Evolutionary conservation across 2,329 filamentous ascomycete species (phyloP), one percentile per base, ranked within the genome.

Genomic region (Teratosphaeria viscida): DNA sequence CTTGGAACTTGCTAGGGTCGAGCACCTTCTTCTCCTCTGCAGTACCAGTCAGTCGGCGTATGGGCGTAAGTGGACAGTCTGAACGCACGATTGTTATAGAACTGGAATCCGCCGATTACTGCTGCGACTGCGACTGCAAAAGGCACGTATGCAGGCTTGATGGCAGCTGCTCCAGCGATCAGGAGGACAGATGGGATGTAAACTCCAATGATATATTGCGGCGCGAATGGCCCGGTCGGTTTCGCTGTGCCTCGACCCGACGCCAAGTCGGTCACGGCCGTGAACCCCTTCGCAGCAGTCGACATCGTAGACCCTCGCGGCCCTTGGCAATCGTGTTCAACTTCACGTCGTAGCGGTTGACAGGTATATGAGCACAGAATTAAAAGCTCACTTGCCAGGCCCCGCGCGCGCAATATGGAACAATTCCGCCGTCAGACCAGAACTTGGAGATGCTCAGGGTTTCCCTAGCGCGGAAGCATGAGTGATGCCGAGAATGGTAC

Each of bases 1-100:
- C 84, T 75, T 96, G 91, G 83, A 96, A 96, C 56, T 82, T 81
- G 67, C 86, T 85, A 35, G 92, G 90, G 78, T 92, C 92, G 68
- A 99, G 84, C 65, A 94, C 86, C 76, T 89, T 91, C 75, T 87
- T 85, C 63, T 85, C 81, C 73, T 85, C 90, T 91, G 74, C 49
- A 23, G 8, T 3, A 14, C 27, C 14, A 29, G 57, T 55, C 19
- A 55, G 55, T 19, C 11, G 63, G 54, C 27, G 12, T 26, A 29
- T 16, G 54, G n/a, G 27, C 11, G 26, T 39, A 62, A 56, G 27
- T 37, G 54, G 35, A n/a, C 2, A 2, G 29, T 5, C 35, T 6
- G 19, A n/a, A 35, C 88, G 73, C 79, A 92, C 90, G 81, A 70
- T 83, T 84, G 70, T 76, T 83, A 72, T 80, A 86, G 72, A 90